Evolutionary conservation across 148 eudicot genomes (phyloP).

Genomic region (Heliosperma pusillum): DNA sequence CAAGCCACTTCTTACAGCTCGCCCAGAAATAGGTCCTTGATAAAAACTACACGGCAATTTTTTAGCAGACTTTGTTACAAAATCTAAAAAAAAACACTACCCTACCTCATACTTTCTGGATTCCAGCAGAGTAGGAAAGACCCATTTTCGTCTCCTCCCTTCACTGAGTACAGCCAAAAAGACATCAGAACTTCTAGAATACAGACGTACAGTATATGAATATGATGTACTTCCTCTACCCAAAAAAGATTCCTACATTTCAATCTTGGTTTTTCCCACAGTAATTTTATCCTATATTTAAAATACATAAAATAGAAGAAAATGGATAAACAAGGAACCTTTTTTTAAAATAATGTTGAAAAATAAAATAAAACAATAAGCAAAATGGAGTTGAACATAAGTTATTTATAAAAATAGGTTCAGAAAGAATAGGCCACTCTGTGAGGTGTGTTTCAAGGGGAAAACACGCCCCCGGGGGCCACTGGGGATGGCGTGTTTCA

Average conservation of each 20-base stretch:
- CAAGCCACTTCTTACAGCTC: neutral
- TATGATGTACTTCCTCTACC: neutral
- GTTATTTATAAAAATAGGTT: no score
- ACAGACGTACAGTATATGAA: neutral
- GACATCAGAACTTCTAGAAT: slow-evolving; percentile 17
- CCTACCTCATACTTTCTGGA: slow-evolving; percentile 58
- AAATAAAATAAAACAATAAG: no score
- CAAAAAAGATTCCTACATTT: neutral
- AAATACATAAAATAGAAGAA: no score
- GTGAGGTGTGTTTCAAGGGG: no score
- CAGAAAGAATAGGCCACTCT: no score
- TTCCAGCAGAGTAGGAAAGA: slow-evolving; percentile 71
- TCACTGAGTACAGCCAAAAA: slow-evolving; percentile 51
- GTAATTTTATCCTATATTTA: no score
- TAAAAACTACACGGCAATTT: neutral
- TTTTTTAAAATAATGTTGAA: no score
- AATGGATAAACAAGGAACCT: no score
- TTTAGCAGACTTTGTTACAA: neutral
- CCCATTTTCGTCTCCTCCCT: slow-evolving; percentile 97
- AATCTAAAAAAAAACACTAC: slow-evolving; percentile 32
- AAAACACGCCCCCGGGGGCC: no score
- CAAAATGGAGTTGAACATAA: no score
- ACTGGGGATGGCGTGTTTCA: no score
- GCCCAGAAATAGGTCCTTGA: neutral
- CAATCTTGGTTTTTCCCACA: neutral